Evolutionary conservation across 2,329 filamentous ascomycete genomes (phyloP).

Genomic region (Pseudohalonectria lignicola): DNA sequence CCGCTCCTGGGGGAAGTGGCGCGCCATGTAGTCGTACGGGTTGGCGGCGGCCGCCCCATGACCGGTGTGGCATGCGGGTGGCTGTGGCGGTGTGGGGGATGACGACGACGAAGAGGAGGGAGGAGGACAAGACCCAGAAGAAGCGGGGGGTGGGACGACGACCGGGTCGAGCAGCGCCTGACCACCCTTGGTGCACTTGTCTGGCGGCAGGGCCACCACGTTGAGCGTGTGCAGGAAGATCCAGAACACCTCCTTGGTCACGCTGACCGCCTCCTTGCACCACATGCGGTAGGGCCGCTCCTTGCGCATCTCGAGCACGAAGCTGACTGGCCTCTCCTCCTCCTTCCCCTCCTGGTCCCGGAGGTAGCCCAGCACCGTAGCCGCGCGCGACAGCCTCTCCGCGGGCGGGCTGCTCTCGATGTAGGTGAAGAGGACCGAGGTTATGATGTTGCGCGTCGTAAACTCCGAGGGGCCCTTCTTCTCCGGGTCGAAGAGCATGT

Average conservation of each 20-base stretch:
- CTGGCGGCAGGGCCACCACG: constrained; percentile 57
- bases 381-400: constrained; percentile 58
- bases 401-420: constrained; percentile 54
- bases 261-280: constrained; percentile 84
- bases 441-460: constrained; percentile 81
- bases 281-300: constrained; percentile 85
- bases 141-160: too few species aligned
- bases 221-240: constrained; percentile 95
- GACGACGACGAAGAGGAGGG: not conserved
- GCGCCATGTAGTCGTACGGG: constrained; percentile 45
- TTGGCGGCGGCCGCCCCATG: constrained; percentile 16
- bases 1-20: constrained; percentile 73
- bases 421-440: constrained; percentile 81
- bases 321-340: constrained; percentile 65
- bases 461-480: constrained; percentile 97
- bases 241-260: constrained; percentile 98
- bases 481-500: constrained; percentile 93
- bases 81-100: not conserved
- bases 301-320: constrained; percentile 81
- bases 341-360: constrained; percentile 69
- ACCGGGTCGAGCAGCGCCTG: not conserved
- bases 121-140: too few species aligned
- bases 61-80: too few species aligned
- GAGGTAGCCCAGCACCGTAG: constrained; percentile 66
- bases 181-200: constrained; percentile 20